Evolutionary conservation across 306 rosid genomes (phyloP).

Genomic region (Cucurbita ficifolia): DNA sequence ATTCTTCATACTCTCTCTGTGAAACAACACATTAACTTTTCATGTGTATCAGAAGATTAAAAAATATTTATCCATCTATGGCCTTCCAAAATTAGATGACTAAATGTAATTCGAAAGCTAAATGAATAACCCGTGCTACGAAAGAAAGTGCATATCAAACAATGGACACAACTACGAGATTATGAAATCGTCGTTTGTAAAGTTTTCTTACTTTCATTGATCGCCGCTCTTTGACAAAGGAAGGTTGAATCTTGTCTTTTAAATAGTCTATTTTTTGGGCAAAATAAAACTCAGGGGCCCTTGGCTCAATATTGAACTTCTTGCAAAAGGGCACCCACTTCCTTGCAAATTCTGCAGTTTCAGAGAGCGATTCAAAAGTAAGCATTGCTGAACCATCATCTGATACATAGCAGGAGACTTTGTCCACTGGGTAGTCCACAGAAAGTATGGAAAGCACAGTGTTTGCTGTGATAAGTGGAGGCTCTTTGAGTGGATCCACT

Average conservation of each 20-base stretch:
- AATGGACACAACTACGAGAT: not conserved
- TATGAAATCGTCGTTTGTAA: not conserved
- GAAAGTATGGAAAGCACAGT: slow-evolving; percentile 97
- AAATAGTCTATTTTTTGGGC: slow-evolving; percentile 92
- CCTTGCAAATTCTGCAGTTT: slow-evolving; percentile 97
- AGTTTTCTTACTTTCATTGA: slow-evolving; percentile 63
- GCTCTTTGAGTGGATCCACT: slow-evolving; percentile 99
- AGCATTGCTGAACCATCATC: slow-evolving; percentile 99
- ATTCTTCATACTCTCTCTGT: slow-evolving; percentile 97
- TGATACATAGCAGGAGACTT: slow-evolving; percentile 95
- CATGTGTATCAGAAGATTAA: not conserved
- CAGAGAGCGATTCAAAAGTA: slow-evolving; percentile 91
- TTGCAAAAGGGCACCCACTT: slow-evolving; percentile 99
- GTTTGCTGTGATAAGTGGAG: slow-evolving; percentile 89
- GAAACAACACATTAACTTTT: slow-evolving; percentile 8
- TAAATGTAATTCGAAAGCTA: not conserved
- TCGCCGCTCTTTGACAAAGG: slow-evolving; percentile 95
- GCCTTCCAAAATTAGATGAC: not conserved
- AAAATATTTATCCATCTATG: not conserved
- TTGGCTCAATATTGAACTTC: slow-evolving; percentile 86
- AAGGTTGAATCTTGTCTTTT: slow-evolving; percentile 94
- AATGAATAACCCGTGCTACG: not conserved
- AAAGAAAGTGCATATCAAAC: not conserved
- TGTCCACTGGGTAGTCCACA: slow-evolving; percentile 99
- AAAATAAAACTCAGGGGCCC: slow-evolving; percentile 97